These are phyloP conservation scores for Diaporthe sp. DNA, from an alignment of 2,329 filamentous ascomycete genomes.

Conservation along the genomic window DNA sequence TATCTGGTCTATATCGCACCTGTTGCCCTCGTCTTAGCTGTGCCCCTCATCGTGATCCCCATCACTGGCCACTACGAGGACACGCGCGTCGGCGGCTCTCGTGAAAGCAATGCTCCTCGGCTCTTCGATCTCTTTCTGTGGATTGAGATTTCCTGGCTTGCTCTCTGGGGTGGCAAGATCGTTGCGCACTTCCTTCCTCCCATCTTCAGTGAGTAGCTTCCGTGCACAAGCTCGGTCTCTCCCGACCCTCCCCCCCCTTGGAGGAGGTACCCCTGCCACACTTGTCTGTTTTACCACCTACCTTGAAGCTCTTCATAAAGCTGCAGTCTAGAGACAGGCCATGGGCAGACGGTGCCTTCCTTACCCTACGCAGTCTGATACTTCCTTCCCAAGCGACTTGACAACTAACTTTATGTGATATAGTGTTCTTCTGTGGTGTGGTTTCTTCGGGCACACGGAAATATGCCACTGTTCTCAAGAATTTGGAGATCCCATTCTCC, in stretches of 20 bases:
- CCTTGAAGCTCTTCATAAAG: neutral
- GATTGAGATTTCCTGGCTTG: slow-evolving; percentile 78
- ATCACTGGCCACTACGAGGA: slow-evolving; percentile 57
- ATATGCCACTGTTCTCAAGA: slow-evolving; percentile 75
- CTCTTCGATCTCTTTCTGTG: slow-evolving; percentile 76
- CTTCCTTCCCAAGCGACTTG: too few relatives aligned
- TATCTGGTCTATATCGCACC: slow-evolving; percentile 79
- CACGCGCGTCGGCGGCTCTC: slow-evolving; percentile 53
- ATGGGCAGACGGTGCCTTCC: neutral
- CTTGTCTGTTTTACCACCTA: too few relatives aligned
- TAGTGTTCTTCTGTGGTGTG: slow-evolving; percentile 75
- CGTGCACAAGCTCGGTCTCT: neutral
- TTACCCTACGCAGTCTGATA: neutral
- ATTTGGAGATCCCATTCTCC: slow-evolving; percentile 76
- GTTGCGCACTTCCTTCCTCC: slow-evolving; percentile 72
- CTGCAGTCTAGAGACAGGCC: neutral
- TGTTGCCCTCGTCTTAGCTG: slow-evolving; percentile 71
- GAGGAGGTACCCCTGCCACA: neutral
- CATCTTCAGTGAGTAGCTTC: slow-evolving; percentile 61
- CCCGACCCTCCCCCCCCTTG: neutral
- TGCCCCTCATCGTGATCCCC: slow-evolving; percentile 72
- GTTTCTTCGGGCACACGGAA: slow-evolving; percentile 79
- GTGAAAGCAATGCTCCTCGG: slow-evolving; percentile 47
- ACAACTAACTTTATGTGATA: neutral
- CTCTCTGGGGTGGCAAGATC: slow-evolving; percentile 77